Conservation (phyloP, 176 grass and related monocot genomes). For the Melocanna baccifera region DNA sequence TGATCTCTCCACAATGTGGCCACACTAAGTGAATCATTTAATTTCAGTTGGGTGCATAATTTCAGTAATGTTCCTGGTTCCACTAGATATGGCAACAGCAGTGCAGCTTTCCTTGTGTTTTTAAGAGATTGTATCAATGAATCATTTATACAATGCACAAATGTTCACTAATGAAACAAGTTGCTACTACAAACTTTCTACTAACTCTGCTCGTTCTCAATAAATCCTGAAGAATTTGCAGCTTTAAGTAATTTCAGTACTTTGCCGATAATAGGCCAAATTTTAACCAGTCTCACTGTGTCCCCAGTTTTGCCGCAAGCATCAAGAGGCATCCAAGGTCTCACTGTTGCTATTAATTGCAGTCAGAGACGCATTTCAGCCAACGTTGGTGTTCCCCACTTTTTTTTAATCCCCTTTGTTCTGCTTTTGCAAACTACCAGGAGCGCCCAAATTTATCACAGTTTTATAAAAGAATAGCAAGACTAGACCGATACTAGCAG, state of each 20-base stretch:
- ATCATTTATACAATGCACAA: not conserved
- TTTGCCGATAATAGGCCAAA: not conserved
- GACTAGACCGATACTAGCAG: not conserved
- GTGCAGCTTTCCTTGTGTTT: not conserved
- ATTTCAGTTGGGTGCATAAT: not conserved
- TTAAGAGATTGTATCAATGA: not conserved
- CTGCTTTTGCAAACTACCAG: not conserved
- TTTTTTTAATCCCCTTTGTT: not conserved
- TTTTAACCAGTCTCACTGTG: not conserved
- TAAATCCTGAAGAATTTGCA: not conserved
- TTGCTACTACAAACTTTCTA: not conserved
- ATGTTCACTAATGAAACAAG: not conserved
- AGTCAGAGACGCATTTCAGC: not conserved
- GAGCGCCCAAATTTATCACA: not conserved
- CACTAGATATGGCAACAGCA: conserved; percentile 15
- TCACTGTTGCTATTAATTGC: not conserved
- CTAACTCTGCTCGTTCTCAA: not conserved
- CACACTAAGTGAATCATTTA: not conserved
- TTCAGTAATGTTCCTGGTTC: not conserved
- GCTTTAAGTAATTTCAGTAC: not conserved
- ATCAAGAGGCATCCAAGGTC: not conserved
- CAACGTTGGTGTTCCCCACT: not conserved
- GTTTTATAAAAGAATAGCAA: not conserved
- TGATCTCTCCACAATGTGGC: not conserved
- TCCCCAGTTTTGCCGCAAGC: not conserved